Evolutionary conservation across 345 rosid species (phyloP), one percentile per base, ranked within the genome.

Genomic region (Populus tremula): DNA sequence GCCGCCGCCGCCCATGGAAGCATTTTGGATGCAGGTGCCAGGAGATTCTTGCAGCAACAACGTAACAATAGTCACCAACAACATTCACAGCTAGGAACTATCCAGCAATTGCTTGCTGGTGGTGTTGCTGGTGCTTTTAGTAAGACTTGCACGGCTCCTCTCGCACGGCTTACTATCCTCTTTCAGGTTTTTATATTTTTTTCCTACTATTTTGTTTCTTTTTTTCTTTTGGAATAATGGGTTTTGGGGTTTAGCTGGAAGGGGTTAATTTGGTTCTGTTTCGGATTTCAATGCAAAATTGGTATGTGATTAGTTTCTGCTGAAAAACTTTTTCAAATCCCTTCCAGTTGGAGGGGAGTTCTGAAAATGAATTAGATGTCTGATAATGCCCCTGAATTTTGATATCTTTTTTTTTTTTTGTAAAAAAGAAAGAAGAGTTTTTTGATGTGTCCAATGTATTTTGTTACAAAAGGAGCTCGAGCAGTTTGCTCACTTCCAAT

Each of bases 61-160:
- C 83, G 78, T 49, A 47, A 41, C 76, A 39, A 64, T 41, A 65
- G 49, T 75, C 82, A 82, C 23, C 91, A 76, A 67, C 86, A 88
- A 77, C 53, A 43, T n/a, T 73, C 92, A 35, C 86, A 86, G 81
- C 81, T 91, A 72, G 99, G 95, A 56, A 90, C 95, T 0, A 82
- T 91, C 9, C 83, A 94, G 5, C 91, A 90, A 84, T 88, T 96
- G 31, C 71, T 94, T 18, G 95, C 99, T 14, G 97, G 99, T 53
- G 98, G 99, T 41, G 73, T 96, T 65, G 97, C 98, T 21, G 99
- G 99, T 33, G 99, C 98, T 69, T 88, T 96, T 73, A 87, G 97
- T 90, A 96, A 96, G 84, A 96, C 99, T 8, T 94, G 98, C 65
- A 96, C 99, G 4, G 99, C 99, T 27, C 99, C 99, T 85, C 91